phyloP scores from a whole-genome alignment of 805 yeast species.

The Debaryomyces hansenii region DNA sequence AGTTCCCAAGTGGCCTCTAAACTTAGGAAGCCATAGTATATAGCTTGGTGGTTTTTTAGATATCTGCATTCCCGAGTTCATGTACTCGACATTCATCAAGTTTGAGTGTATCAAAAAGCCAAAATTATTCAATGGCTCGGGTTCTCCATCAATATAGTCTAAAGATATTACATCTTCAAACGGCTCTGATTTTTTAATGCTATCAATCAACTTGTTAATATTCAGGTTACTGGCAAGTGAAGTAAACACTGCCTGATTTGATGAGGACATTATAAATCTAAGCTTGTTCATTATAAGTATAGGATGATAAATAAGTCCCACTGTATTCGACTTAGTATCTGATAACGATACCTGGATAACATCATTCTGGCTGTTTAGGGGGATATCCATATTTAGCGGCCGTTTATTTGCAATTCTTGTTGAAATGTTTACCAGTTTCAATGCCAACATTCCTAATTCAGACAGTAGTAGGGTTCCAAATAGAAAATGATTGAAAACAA shows the following conservation, averaged over 20 bases:
- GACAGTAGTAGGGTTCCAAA: neutral
- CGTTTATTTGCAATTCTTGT: neutral
- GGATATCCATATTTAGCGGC: constrained; percentile 5
- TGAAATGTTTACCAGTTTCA: neutral
- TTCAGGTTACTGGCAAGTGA: neutral
- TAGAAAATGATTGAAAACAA: constrained; percentile 6
- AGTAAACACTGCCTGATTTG: constrained; percentile 3
- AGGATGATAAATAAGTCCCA: constrained; percentile 20
- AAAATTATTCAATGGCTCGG: neutral
- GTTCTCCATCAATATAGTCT: neutral
- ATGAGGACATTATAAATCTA: constrained; percentile 3
- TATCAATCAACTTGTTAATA: neutral
- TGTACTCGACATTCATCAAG: neutral
- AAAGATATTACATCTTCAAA: neutral
- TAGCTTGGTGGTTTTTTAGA: neutral
- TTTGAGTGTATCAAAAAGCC: constrained; percentile 1
- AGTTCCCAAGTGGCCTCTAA: constrained; percentile 2
- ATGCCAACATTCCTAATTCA: neutral
- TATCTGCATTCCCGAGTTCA: neutral
- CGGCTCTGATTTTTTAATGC: neutral
- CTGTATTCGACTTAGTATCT: neutral
- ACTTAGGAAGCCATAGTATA: constrained; percentile 8
- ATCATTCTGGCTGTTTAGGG: constrained; percentile 1
- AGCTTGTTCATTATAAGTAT: constrained; percentile 8
- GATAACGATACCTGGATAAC: constrained; percentile 1